Percentiles rank a stretch among this genome's conserved stretches.
Conservation (phyloP, 495 filamentous ascomycete genomes). For the Apodospora peruviana region DNA sequence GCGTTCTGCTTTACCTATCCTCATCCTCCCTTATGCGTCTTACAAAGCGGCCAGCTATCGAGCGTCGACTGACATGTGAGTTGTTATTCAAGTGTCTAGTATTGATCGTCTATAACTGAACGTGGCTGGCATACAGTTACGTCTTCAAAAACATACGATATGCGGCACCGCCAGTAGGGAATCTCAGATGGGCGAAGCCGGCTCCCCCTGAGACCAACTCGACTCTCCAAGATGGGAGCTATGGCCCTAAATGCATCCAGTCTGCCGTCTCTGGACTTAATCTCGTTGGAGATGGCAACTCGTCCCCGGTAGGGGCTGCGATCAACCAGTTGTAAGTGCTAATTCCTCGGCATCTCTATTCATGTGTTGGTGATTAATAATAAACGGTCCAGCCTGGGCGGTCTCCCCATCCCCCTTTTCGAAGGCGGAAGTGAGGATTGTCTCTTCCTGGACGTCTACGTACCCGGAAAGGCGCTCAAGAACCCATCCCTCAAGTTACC, state of each 20-base stretch:
- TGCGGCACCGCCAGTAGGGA: constrained; percentile 48
- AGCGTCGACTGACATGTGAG: constrained; percentile 14
- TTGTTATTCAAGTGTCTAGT: neutral
- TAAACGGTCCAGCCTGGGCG: constrained; percentile 22
- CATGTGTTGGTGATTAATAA: neutral
- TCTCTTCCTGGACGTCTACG: constrained; percentile 45
- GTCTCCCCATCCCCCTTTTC: constrained; percentile 30
- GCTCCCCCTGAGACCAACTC: constrained; percentile 40
- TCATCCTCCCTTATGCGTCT: constrained; percentile 23
- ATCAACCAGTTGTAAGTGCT: constrained; percentile 32
- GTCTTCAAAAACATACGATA: constrained; percentile 54
- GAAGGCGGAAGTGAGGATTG: constrained; percentile 44
- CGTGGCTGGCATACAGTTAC: constrained; percentile 31
- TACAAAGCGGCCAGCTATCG: constrained; percentile 20
- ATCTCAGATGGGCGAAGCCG: constrained; percentile 52
- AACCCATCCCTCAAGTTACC: constrained; percentile 28
- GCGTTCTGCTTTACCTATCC: constrained; percentile 11
- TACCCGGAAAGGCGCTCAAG: constrained; percentile 20
- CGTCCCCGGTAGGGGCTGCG: constrained; percentile 28
- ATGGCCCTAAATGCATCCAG: constrained; percentile 41
- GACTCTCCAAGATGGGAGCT: constrained; percentile 46
- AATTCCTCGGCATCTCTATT: neutral
- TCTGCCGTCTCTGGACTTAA: constrained; percentile 30
- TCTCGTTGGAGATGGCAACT: constrained; percentile 28
- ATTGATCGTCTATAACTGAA: neutral